Conservation (phyloP, 805 yeast genomes). For the Candida xyloterini region DNA sequence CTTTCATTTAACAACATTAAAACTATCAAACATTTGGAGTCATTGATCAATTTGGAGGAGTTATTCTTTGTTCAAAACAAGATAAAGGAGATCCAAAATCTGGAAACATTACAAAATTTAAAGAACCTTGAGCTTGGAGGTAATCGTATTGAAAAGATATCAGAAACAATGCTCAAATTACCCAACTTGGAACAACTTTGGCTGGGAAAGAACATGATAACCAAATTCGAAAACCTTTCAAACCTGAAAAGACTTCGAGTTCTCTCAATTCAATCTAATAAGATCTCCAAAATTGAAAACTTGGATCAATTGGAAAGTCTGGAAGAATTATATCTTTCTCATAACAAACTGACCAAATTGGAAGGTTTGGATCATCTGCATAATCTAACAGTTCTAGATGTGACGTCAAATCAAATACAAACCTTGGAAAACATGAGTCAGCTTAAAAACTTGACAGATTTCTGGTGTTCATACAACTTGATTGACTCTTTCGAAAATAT, state of each 20-base stretch:
- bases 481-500: conserved; percentile 68
- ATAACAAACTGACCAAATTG: conserved; percentile 70
- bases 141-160: conserved; percentile 59
- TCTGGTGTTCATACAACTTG: conserved; percentile 87
- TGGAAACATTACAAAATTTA: conserved; percentile 54
- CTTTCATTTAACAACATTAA: conserved; percentile 87
- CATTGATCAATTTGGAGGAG: conserved; percentile 58
- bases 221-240: conserved; percentile 58
- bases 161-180: conserved; percentile 54
- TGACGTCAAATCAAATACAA: conserved; percentile 69
- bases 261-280: conserved; percentile 85
- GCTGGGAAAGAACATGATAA: conserved; percentile 86
- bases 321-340: conserved; percentile 85
- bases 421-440: conserved; percentile 64
- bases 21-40: conserved; percentile 74
- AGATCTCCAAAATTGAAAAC: conserved; percentile 75
- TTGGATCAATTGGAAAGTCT: conserved; percentile 66
- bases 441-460: conserved; percentile 71
- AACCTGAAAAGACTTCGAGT: conserved; percentile 62
- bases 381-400: conserved; percentile 71
- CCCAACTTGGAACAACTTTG: conserved; percentile 69
- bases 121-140: conserved; percentile 88
- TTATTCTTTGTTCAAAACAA: conserved; percentile 87
- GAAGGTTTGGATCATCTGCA: conserved; percentile 73
- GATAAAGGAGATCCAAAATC: conserved; percentile 66